Evolutionary conservation across 768 basidiomycete species (phyloP).

Genomic region (Lactarius hengduanensis): DNA sequence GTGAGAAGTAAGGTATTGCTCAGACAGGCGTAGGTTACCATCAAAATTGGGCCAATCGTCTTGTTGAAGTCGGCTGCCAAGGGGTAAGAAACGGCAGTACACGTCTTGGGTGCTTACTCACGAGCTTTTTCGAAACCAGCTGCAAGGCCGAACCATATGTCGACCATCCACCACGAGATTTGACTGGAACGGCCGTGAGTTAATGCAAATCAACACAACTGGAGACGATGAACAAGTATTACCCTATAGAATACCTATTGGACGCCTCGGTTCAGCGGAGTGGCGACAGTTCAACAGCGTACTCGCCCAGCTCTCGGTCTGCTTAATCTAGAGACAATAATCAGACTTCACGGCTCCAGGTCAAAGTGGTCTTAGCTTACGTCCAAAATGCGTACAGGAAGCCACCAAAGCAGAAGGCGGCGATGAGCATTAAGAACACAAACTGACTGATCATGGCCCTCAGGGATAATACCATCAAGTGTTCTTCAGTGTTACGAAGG

Average conservation of each 20-base stretch:
- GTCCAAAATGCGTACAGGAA: constrained; percentile 95
- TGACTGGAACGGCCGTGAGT: constrained; percentile 38
- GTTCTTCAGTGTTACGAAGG: constrained; percentile 85
- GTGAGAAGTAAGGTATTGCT: constrained; percentile 93
- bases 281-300: constrained; percentile 25
- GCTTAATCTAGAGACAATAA: constrained; percentile 49
- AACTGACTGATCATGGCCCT: constrained; percentile 96
- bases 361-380: constrained; percentile 45
- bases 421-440: constrained; percentile 75
- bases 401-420: constrained; percentile 87
- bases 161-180: constrained; percentile 95
- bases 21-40: constrained; percentile 88
- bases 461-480: constrained; percentile 76
- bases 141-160: constrained; percentile 92
- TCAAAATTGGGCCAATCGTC: constrained; percentile 86
- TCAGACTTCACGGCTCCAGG: neutral
- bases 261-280: neutral
- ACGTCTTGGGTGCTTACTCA: constrained; percentile 40
- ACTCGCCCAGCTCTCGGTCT: constrained; percentile 53
- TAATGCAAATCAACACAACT: neutral
- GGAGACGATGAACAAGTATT: constrained; percentile 14
- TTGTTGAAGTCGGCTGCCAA: constrained; percentile 72
- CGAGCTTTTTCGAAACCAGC: constrained; percentile 81
- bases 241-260: constrained; percentile 40
- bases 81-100: constrained; percentile 15